Percentiles rank a stretch among this genome's conserved stretches.
These are phyloP conservation scores for Elaphomyces granulatus DNA, from an alignment of 495 filamentous ascomycete species.

Conservation along the genomic window DNA sequence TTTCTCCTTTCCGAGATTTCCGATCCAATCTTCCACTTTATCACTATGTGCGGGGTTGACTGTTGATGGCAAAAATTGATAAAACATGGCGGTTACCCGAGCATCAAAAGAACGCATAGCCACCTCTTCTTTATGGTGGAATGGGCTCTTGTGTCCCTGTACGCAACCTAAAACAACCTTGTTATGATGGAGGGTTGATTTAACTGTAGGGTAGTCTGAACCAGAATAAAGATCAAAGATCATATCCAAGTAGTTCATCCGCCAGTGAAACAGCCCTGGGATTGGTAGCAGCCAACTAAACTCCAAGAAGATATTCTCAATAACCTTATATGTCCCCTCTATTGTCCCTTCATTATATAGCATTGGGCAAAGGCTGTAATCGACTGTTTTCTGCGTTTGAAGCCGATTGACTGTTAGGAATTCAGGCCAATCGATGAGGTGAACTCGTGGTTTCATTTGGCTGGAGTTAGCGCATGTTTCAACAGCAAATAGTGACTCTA, in stretches of 20 bases:
- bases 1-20: background rate
- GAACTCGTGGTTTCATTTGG: no score
- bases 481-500: no score
- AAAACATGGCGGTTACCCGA: slow-evolving; percentile 4
- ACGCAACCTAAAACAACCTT: slow-evolving; percentile 5
- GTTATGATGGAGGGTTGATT: slow-evolving; percentile 9
- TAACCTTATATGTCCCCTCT: slow-evolving; percentile 5
- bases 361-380: slow-evolving; percentile 1
- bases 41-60: slow-evolving; percentile 2
- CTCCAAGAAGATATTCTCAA: slow-evolving; percentile 4
- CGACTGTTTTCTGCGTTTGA: background rate
- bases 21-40: slow-evolving; percentile 4
- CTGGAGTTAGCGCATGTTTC: no score
- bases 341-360: slow-evolving; percentile 5
- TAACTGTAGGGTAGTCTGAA: slow-evolving; percentile 4
- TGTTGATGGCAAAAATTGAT: slow-evolving; percentile 1
- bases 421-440: no score
- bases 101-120: slow-evolving; percentile 6
- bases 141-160: slow-evolving; percentile 3
- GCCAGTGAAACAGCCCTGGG: slow-evolving; percentile 8
- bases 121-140: slow-evolving; percentile 6
- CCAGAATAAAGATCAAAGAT: slow-evolving; percentile 4
- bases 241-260: slow-evolving; percentile 6
- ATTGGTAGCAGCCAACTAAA: no score
- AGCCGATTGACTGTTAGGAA: slow-evolving; percentile 1